Evolutionary conservation across 106 monocot genomes (phyloP), one percentile per base, ranked within the genome.

Genomic region (Posidonia australis): DNA sequence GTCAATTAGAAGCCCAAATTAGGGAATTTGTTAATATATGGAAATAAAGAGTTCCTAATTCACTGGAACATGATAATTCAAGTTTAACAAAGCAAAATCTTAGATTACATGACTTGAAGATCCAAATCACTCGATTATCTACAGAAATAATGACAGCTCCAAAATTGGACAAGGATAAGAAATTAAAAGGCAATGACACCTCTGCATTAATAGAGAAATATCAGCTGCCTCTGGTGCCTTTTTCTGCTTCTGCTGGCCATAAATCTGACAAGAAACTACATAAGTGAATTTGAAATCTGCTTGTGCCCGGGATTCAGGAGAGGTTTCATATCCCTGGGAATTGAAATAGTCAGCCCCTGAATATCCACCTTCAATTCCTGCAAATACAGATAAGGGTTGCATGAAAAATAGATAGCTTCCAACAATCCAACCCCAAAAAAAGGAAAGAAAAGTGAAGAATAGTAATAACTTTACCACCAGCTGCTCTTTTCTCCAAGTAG

Each of bases 201-300:
- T 86, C 64, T 90, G 94, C 86, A 94, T 68, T 23, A 94, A 62
- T 60, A 94, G 94, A 78, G 89, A 74, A 64, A 94, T 94, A 78
- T 94, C 94, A 69, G 89, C 78, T 7, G 94, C 94, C 70, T 94
- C 89, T 70, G 69, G 71, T 68, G 83, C 77, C 51, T 84, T 86
- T 72, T 82, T 86, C 58, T 84, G 82, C 46, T 90, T 89, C 80
- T 94, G 94, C 55, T 90, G 94, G 10, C 94, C 94, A 78, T 94
- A 94, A 63, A 94, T 94, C 76, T 93, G 93, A 65, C 93, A 93
- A 0, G 93, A 89, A 26, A 93, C 83, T 13, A 93, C 93, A 69
- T 94, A 94, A 19, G 86, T 94, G 72, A 94, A 94, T 67, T 94
- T 94, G 17, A 94, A 55, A 82, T 94, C 94, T 52, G 94, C 94